These are phyloP conservation scores for Theobroma cacao DNA, from an alignment of 345 rosid species.

Conservation along the genomic window DNA sequence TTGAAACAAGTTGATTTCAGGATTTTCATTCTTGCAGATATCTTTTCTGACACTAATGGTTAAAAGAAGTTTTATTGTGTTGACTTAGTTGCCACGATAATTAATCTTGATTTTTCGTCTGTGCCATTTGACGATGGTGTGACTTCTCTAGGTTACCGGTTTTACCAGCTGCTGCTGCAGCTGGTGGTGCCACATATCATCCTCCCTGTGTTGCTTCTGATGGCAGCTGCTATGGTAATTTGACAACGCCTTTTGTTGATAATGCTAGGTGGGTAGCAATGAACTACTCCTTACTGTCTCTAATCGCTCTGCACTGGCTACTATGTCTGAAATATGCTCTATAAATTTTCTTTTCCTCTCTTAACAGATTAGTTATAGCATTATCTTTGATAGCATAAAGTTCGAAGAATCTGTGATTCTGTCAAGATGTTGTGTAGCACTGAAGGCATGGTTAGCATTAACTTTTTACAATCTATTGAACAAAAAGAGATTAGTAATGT, in stretches of 20 bases:
- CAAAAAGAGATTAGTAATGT: not conserved
- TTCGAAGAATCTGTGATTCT: not conserved
- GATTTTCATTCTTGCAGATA: not conserved
- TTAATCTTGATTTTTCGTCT: not conserved
- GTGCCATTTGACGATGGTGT: not conserved
- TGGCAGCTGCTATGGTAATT: not conserved
- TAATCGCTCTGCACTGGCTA: not conserved
- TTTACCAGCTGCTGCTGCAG: conserved; percentile 10
- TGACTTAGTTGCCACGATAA: not conserved
- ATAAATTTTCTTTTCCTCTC: not conserved
- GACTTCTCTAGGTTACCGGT: conserved; percentile 12
- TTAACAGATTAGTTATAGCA: too few species aligned
- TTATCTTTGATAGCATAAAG: too few species aligned
- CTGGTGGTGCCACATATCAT: not conserved
- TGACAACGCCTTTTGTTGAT: not conserved
- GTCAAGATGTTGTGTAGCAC: not conserved
- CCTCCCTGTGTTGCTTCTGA: not conserved
- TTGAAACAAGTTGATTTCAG: not conserved
- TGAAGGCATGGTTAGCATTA: not conserved
- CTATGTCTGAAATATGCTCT: not conserved
- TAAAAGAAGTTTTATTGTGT: not conserved
- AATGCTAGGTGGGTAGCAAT: conserved; percentile 11
- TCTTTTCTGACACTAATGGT: not conserved
- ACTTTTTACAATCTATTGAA: not conserved
- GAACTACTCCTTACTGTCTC: not conserved